A percentile compares a stretch with the other conserved stretches of the same genome.
Evolutionary conservation across 495 filamentous ascomycete species (phyloP).

Genomic region (Aspergillus sparsus): DNA sequence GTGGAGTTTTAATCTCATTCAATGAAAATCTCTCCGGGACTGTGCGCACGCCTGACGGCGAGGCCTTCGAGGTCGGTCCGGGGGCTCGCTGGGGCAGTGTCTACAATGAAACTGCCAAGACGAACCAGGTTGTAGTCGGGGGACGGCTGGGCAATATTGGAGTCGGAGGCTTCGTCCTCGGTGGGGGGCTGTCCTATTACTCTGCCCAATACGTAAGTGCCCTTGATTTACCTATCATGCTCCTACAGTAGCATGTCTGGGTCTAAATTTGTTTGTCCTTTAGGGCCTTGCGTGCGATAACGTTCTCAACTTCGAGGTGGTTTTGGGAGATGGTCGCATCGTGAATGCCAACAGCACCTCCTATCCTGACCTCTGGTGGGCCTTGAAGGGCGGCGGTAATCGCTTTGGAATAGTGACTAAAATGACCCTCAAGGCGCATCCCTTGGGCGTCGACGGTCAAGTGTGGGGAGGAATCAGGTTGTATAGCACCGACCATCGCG

Average conservation of each 20-base stretch:
- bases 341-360: conserved; percentile 29
- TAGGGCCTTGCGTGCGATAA: conserved; percentile 39
- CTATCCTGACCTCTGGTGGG: conserved; percentile 34
- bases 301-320: conserved; percentile 30
- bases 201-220: conserved; percentile 21
- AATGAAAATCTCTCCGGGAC: conserved; percentile 20
- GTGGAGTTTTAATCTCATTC: conserved; percentile 24
- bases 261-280: too few relatives aligned
- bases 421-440: conserved; percentile 47
- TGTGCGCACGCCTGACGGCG: conserved; percentile 10
- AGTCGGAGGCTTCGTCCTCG: conserved; percentile 38
- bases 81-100: conserved; percentile 40
- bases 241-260: too few relatives aligned
- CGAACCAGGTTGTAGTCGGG: conserved; percentile 34
- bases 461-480: conserved; percentile 40
- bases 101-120: conserved; percentile 29
- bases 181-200: conserved; percentile 29
- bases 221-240: not conserved
- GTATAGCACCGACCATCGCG: conserved; percentile 30
- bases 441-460: conserved; percentile 32
- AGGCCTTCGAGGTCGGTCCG: conserved; percentile 30
- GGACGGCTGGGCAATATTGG: conserved; percentile 38
- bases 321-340: conserved; percentile 30
- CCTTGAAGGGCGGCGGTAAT: conserved; percentile 34
- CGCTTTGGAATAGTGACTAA: conserved; percentile 42